Evolutionary conservation across 1,284 basidiomycete genomes (phyloP), one percentile per base, ranked within the genome.

Genomic region (Boletus sp.): DNA sequence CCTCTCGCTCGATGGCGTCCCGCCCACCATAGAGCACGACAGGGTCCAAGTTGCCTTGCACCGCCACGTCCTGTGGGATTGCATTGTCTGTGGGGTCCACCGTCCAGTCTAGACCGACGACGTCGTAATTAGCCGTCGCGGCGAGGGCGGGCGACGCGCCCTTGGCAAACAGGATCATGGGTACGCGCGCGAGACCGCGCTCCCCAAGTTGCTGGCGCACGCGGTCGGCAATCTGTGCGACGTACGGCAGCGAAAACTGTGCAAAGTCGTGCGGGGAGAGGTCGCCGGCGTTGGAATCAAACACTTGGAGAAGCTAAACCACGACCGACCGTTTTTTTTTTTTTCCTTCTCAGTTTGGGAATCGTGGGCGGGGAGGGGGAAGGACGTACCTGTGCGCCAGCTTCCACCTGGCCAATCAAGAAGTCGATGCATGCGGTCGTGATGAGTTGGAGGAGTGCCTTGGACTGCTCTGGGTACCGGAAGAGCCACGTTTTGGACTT

Each of bases 41-140:
- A 12, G 94, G 94, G 69, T 99, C 96, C 68, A 96, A 76, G 72
- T 99, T 99, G 13, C 96, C 96, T 68, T 99, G 96, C 39, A 99
- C 69, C 14, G 87, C 84, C 53, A 93, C 81, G 51, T 76, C 27
- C 3, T 2, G 48, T 9, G 62, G 52, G 44, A 67, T 48, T 6
- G 50, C 35, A 13, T 67, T 57, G 38, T 83, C 81, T 10, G 72
- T 69, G 10, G 91, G 84, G 57, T 91, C 81, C 58, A 90, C 78
- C 53, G 81, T 80, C 92, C 94, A 96, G 66, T 97, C 92, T 32
- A 98, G 72, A 12, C 94, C 88, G 46, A 97, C 73, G 12, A 86
- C 84, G 61, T 94, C 87, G 74, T 94, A 96, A 1, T 84, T 87
- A 2, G 80, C 76, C 27, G 86, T 70, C 33, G 76, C 69, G 1